phyloP scores from a whole-genome alignment of 257 asterid species.

The Eustoma russellianum region DNA sequence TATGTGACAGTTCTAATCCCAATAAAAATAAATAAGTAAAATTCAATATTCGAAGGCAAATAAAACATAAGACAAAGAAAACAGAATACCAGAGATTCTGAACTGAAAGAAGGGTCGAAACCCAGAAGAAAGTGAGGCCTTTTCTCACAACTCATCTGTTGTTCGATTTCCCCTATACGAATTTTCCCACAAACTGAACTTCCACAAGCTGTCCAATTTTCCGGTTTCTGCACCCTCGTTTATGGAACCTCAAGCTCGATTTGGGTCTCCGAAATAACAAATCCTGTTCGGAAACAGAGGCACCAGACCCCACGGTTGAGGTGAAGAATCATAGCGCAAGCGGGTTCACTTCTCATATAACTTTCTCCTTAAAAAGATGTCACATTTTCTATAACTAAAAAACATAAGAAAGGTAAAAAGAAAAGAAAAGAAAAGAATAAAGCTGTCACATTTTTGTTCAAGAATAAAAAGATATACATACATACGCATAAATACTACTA shows the following conservation, averaged over 20 bases:
- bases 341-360: too few relatives aligned
- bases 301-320: too few relatives aligned
- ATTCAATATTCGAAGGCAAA: not conserved
- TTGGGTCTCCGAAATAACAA: conserved; percentile 1
- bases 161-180: not conserved
- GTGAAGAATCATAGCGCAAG: too few relatives aligned
- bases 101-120: conserved; percentile 57
- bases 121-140: conserved; percentile 70
- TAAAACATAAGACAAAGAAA: not conserved
- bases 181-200: too few relatives aligned
- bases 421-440: too few relatives aligned
- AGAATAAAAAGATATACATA: too few relatives aligned
- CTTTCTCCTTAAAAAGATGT: too few relatives aligned
- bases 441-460: too few relatives aligned
- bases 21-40: not conserved
- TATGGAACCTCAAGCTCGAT: conserved; percentile 4
- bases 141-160: conserved; percentile 39
- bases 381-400: too few relatives aligned
- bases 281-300: too few relatives aligned
- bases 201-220: not conserved
- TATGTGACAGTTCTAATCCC: not conserved
- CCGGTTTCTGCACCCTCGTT: conserved; percentile 1
- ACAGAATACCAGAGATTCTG: conserved; percentile 46
- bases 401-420: too few relatives aligned
- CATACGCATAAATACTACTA: too few relatives aligned